Percentiles rank a stretch among this genome's conserved stretches.
phyloP scores from a whole-genome alignment of 257 asterid species.

The Salvia splendens region DNA sequence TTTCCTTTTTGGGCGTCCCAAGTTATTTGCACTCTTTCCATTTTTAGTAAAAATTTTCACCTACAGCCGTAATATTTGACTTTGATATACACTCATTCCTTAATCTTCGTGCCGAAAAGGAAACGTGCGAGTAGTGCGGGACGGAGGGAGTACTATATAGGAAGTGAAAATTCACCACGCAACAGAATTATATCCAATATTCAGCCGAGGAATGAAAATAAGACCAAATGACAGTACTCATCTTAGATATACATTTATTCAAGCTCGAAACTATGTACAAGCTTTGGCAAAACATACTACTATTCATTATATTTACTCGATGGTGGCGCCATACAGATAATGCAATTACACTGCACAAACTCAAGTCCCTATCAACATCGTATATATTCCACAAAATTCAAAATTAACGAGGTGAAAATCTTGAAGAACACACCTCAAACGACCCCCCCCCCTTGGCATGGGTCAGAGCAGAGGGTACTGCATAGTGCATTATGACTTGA shows the following conservation, averaged over 20 bases:
- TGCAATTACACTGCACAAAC: conserved; percentile 29
- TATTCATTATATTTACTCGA: conserved; percentile 6
- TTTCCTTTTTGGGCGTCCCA: too few relatives aligned
- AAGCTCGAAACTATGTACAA: conserved; percentile 19
- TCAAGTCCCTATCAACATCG: conserved; percentile 27
- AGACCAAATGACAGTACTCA: neutral
- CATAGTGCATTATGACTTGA: conserved; percentile 29
- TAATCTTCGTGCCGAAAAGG: too few relatives aligned
- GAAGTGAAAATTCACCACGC: neutral
- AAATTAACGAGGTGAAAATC: conserved; percentile 36
- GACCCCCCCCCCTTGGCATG: conserved; percentile 1
- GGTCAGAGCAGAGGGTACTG: conserved; percentile 5
- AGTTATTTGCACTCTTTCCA: too few relatives aligned
- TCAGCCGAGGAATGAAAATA: conserved; percentile 1
- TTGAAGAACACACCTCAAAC: conserved; percentile 27
- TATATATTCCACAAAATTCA: conserved; percentile 33
- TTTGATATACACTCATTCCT: too few relatives aligned
- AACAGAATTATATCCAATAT: neutral
- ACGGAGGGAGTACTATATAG: too few relatives aligned
- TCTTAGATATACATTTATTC: conserved; percentile 20
- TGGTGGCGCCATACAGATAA: conserved; percentile 33
- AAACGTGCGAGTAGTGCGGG: too few relatives aligned
- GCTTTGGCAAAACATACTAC: conserved; percentile 19
- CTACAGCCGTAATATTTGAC: too few relatives aligned
- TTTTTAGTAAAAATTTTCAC: too few relatives aligned